phyloP scores from a whole-genome alignment of 331 rosid species.

The Malus hybrid region DNA sequence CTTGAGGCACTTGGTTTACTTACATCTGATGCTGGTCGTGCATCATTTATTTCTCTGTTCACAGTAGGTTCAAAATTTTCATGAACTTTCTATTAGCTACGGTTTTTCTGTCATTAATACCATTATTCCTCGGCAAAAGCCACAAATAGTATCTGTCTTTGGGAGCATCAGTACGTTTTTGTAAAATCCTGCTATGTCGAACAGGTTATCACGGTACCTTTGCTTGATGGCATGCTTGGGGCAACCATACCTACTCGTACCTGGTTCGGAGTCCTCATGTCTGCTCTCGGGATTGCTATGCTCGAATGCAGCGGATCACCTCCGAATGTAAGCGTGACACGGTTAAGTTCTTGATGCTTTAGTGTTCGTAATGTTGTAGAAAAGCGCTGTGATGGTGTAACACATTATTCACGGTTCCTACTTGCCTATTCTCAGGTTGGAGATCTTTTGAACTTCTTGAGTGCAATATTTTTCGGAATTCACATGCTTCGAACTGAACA shows the following conservation, averaged over 20 bases:
- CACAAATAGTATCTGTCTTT: not conserved
- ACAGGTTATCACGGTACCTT: slow-evolving; percentile 24
- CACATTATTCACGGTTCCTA: not conserved
- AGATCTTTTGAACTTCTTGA: slow-evolving; percentile 25
- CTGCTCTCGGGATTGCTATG: slow-evolving; percentile 18
- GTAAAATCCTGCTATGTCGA: not conserved
- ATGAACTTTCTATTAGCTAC: too few relatives aligned
- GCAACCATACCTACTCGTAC: slow-evolving; percentile 13
- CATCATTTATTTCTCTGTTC: slow-evolving; percentile 20
- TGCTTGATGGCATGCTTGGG: slow-evolving; percentile 28
- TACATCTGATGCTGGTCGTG: slow-evolving; percentile 26
- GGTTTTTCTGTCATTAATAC: too few relatives aligned
- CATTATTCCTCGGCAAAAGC: too few relatives aligned
- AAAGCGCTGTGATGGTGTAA: too few relatives aligned
- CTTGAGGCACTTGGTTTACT: slow-evolving; percentile 21
- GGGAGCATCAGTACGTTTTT: not conserved
- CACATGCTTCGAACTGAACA: slow-evolving; percentile 31
- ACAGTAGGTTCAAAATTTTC: slow-evolving; percentile 1
- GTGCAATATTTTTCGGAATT: slow-evolving; percentile 25
- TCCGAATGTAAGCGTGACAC: slow-evolving; percentile 9
- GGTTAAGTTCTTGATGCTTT: not conserved
- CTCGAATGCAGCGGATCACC: slow-evolving; percentile 28
- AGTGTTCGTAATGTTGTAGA: too few relatives aligned
- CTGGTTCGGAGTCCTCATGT: slow-evolving; percentile 23
- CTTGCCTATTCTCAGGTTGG: slow-evolving; percentile 12